Conservation (phyloP, 257 asterid species). For the Solanum arcanum region DNA sequence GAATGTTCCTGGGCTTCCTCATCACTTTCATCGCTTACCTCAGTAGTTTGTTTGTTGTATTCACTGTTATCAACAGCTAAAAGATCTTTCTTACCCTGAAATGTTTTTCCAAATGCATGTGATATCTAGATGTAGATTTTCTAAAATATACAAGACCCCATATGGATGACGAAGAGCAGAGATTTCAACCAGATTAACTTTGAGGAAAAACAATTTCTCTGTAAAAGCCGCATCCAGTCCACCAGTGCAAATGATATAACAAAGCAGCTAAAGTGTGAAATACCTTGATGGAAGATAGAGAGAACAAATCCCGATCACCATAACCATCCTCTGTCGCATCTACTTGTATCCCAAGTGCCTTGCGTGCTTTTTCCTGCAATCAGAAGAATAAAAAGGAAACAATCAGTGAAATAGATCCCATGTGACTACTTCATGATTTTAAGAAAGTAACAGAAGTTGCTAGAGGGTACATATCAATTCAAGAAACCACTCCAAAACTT, state of each 20-base stretch:
- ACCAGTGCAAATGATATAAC: not conserved
- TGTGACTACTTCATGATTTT: not conserved
- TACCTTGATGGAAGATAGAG: conserved; percentile 73
- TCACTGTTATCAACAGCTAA: conserved; percentile 70
- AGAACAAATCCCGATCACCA: conserved; percentile 66
- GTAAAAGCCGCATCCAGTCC: not conserved
- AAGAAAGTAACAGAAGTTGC: not conserved
- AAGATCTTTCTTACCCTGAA: conserved; percentile 74
- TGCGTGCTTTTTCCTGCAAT: conserved; percentile 80
- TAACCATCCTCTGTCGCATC: conserved; percentile 74
- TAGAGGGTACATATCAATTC: not conserved
- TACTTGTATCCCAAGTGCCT: conserved; percentile 60
- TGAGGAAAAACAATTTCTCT: not conserved
- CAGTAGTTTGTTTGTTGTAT: conserved; percentile 50
- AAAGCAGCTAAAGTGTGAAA: not conserved
- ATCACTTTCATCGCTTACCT: conserved; percentile 34
- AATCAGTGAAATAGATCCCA: not conserved
- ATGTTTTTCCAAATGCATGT: not conserved
- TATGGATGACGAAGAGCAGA: not conserved
- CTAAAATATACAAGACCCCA: not conserved
- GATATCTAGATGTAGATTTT: not conserved
- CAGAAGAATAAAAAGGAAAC: not conserved
- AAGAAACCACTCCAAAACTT: not conserved
- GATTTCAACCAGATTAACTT: not conserved
- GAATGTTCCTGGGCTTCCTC: conserved; percentile 28